A percentile compares a stretch with the other conserved stretches of the same genome.
These are phyloP conservation scores for Apiospora sp. DNA, from an alignment of 2,329 filamentous ascomycete genomes.

Conservation along the genomic window DNA sequence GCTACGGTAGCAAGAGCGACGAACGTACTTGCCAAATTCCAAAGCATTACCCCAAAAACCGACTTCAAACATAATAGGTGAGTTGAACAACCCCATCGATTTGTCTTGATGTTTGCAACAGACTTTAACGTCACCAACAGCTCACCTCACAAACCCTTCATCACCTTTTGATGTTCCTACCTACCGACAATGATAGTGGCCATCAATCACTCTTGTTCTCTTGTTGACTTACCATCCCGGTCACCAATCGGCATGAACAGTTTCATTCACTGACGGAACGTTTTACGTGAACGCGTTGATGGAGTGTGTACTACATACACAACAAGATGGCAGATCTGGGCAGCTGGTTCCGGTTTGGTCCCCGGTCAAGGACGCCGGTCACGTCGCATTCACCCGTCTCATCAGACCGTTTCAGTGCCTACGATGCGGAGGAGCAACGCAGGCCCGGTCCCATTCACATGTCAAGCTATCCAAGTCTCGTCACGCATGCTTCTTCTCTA, in stretches of 20 bases:
- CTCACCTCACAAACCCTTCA: neutral
- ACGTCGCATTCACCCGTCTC: constrained; percentile 29
- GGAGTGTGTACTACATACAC: neutral
- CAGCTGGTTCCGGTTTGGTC: constrained; percentile 13
- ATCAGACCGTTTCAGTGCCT: constrained; percentile 25
- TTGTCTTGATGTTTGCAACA: neutral
- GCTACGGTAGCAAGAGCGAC: neutral
- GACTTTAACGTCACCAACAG: neutral
- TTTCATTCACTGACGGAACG: neutral
- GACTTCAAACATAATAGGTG: neutral
- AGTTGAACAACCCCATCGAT: neutral
- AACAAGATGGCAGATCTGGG: neutral
- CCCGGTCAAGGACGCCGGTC: constrained; percentile 36
- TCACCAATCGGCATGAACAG: neutral
- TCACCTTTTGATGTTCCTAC: too few relatives aligned
- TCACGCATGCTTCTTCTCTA: constrained; percentile 29
- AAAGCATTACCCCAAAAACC: neutral
- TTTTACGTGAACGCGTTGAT: neutral
- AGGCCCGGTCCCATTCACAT: constrained; percentile 31
- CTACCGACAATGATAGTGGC: neutral
- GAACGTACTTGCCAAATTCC: neutral
- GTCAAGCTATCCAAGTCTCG: constrained; percentile 36
- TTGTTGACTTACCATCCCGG: neutral
- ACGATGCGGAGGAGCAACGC: constrained; percentile 29
- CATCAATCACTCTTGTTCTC: neutral